Evolutionary conservation across 2,329 filamentous ascomycete genomes (phyloP).

Genomic region (Domatiomyces globalis): DNA sequence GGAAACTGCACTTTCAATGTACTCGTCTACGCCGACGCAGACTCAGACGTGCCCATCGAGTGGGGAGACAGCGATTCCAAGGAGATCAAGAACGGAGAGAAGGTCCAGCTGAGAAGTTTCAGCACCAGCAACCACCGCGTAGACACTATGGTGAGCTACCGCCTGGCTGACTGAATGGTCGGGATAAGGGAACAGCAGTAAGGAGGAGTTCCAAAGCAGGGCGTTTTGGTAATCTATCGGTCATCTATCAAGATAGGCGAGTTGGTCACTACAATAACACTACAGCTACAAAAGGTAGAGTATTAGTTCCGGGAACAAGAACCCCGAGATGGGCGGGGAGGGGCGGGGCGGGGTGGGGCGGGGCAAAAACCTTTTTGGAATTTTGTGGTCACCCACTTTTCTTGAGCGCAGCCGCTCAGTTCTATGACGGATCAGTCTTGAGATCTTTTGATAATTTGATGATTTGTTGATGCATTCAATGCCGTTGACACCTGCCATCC

Average conservation of each 20-base stretch:
- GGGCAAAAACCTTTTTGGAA: neutral
- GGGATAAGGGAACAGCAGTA: neutral
- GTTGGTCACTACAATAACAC: neutral
- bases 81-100: constrained; percentile 87
- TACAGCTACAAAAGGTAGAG: neutral
- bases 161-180: constrained; percentile 32
- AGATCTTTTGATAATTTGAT: neutral
- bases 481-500: neutral
- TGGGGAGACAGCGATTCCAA: constrained; percentile 98
- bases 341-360: too few species aligned
- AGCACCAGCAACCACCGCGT: constrained; percentile 90
- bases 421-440: too few species aligned
- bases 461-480: neutral
- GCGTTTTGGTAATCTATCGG: neutral
- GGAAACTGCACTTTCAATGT: constrained; percentile 98
- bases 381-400: neutral
- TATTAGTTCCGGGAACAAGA: neutral
- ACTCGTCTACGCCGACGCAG: constrained; percentile 89
- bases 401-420: too few species aligned
- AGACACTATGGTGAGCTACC: constrained; percentile 90
- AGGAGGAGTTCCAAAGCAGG: constrained; percentile 4
- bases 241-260: neutral
- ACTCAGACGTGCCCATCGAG: constrained; percentile 90
- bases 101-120: constrained; percentile 88
- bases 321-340: neutral